phyloP scores from a whole-genome alignment of 2,329 filamentous ascomycete species.

The Paecilomyces niveus region DNA sequence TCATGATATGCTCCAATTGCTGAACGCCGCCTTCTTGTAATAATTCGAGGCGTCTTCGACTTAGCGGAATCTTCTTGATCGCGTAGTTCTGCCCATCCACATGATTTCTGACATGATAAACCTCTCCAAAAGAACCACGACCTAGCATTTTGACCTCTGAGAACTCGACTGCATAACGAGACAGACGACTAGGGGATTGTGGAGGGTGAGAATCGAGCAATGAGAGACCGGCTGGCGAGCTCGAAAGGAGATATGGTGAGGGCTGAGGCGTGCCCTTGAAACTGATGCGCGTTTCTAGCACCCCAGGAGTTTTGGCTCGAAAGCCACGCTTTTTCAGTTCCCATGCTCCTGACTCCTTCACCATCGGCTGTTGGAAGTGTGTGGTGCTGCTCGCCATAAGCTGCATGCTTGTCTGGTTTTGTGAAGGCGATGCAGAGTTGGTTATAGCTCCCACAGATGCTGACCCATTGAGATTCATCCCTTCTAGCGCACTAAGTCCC shows the following conservation, averaged over 20 bases:
- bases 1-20: slow-evolving; percentile 51
- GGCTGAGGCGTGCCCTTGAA: slow-evolving; percentile 14
- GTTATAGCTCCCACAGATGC: slow-evolving; percentile 14
- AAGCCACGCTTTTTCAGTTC: slow-evolving; percentile 13
- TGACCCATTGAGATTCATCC: slow-evolving; percentile 19
- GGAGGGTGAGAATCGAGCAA: slow-evolving; percentile 18
- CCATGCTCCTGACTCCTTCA: slow-evolving; percentile 5
- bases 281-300: slow-evolving; percentile 16
- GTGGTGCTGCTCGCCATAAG: slow-evolving; percentile 9
- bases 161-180: slow-evolving; percentile 46
- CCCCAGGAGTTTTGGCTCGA: slow-evolving; percentile 9
- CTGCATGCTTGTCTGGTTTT: slow-evolving; percentile 9
- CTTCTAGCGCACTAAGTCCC: slow-evolving; percentile 30
- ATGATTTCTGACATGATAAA: slow-evolving; percentile 55
- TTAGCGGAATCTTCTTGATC: slow-evolving; percentile 58
- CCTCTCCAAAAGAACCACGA: slow-evolving; percentile 59
- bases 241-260: slow-evolving; percentile 18
- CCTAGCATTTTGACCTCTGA: slow-evolving; percentile 51
- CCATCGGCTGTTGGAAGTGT: slow-evolving; percentile 3
- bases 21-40: slow-evolving; percentile 46
- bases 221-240: slow-evolving; percentile 24
- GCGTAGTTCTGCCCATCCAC: slow-evolving; percentile 59
- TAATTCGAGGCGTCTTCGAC: slow-evolving; percentile 43
- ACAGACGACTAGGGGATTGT: slow-evolving; percentile 19
- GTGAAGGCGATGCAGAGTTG: slow-evolving; percentile 16